These are phyloP conservation scores for Solanum chacoense DNA, from an alignment of 305 asterid genomes.

Conservation along the genomic window DNA sequence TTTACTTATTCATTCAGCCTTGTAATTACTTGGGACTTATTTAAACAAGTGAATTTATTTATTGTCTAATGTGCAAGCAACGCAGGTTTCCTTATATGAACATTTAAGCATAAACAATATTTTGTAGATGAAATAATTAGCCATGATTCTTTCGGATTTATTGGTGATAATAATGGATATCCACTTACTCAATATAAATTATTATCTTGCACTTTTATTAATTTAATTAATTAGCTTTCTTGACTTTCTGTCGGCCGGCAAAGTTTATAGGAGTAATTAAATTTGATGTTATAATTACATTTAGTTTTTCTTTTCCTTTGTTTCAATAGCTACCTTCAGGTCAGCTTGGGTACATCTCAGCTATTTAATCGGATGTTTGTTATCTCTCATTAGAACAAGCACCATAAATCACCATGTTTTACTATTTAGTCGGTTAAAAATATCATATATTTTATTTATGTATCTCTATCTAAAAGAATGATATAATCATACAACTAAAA, in stretches of 20 bases:
- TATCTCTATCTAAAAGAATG: background rate
- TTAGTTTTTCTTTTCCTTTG: background rate
- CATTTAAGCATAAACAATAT: background rate
- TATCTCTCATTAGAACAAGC: background rate
- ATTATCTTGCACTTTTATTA: background rate
- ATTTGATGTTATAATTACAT: background rate
- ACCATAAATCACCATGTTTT: background rate
- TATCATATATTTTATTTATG: background rate
- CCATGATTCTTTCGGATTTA: background rate
- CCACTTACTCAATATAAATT: background rate
- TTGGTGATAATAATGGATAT: background rate
- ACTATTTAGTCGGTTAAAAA: background rate
- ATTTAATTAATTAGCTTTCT: background rate
- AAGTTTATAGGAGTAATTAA: background rate
- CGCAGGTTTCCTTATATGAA: background rate
- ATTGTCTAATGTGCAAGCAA: background rate
- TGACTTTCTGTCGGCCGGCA: background rate
- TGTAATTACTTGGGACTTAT: background rate
- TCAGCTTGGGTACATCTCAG: background rate
- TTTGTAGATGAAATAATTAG: background rate
- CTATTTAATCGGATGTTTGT: background rate
- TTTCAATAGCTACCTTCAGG: fast-evolving
- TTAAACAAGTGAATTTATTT: background rate
- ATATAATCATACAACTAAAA: background rate
- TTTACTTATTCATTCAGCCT: background rate